phyloP scores from a whole-genome alignment of 345 rosid genomes.

The Gossypium longicalyx region DNA sequence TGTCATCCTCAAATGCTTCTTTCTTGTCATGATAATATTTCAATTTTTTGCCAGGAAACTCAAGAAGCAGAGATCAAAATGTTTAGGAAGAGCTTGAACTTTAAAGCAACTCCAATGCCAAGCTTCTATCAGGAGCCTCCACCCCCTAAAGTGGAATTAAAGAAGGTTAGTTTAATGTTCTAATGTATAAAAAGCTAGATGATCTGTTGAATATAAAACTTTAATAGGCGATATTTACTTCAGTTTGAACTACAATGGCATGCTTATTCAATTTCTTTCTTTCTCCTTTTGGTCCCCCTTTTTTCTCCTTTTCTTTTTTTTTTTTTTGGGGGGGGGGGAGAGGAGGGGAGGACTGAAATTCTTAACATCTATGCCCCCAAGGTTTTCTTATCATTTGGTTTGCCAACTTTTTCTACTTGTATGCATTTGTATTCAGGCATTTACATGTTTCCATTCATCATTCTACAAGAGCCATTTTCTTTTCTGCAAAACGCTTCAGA shows the following conservation, averaged over 20 bases:
- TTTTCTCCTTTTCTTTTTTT: not conserved
- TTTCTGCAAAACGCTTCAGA: not conserved
- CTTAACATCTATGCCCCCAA: not conserved
- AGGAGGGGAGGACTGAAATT: not conserved
- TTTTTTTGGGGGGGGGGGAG: not conserved
- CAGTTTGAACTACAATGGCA: not conserved
- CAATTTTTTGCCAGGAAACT: slow-evolving; percentile 56
- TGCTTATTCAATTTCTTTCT: not conserved
- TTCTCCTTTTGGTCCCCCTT: not conserved
- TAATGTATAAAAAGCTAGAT: not conserved
- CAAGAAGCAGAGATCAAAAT: slow-evolving; percentile 93
- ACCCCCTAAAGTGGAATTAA: slow-evolving; percentile 76
- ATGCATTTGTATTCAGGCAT: not conserved
- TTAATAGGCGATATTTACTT: not conserved
- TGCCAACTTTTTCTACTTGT: not conserved
- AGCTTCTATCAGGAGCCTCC: slow-evolving; percentile 95
- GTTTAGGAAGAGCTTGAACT: slow-evolving; percentile 86
- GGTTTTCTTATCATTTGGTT: not conserved
- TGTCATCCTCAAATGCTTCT: not conserved
- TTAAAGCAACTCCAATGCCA: slow-evolving; percentile 99
- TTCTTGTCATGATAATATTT: not conserved
- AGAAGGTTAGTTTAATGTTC: slow-evolving; percentile 54
- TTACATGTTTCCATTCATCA: not conserved
- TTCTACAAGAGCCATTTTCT: not conserved
- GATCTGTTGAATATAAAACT: not conserved